Percentiles rank a stretch among this genome's conserved stretches.
These are phyloP conservation scores for Picea mariana DNA, from an alignment of 83 land plant species.

Conservation along the genomic window DNA sequence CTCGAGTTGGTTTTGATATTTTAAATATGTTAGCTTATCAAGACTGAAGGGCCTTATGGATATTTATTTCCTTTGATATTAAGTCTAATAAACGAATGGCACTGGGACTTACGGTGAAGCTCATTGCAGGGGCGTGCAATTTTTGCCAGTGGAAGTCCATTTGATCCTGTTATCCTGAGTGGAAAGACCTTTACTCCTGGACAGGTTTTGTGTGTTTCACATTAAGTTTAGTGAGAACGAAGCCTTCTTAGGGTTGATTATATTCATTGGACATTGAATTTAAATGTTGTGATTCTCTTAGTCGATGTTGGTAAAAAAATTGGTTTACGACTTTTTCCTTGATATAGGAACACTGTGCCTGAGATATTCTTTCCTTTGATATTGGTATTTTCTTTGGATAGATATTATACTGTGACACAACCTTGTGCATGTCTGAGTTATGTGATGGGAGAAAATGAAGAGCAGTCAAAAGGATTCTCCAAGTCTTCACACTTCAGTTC, in stretches of 20 bases:
- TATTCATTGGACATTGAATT: background rate
- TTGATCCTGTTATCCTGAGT: slow-evolving; percentile 76
- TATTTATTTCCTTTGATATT: background rate
- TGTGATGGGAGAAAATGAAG: slow-evolving; percentile 6
- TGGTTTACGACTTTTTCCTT: background rate
- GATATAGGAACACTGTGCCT: background rate
- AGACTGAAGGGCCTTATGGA: background rate
- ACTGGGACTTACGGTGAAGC: slow-evolving; percentile 1
- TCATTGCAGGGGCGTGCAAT: slow-evolving; percentile 76
- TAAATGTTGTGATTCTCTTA: background rate
- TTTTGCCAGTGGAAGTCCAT: slow-evolving; percentile 98
- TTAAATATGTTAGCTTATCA: background rate
- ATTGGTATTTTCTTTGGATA: no score
- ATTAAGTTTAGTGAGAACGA: background rate
- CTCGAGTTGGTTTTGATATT: background rate
- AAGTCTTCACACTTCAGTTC: background rate
- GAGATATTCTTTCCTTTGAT: no score
- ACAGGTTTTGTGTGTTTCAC: slow-evolving; percentile 52
- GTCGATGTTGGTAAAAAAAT: background rate
- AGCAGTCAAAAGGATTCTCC: slow-evolving; percentile 1
- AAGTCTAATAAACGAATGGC: background rate
- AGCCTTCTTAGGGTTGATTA: background rate
- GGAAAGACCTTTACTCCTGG: slow-evolving; percentile 75
- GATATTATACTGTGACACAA: no score
- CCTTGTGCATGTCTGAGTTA: background rate